Conservation (phyloP, 441 rosid species). For the Adansonia madagascariensis region DNA sequence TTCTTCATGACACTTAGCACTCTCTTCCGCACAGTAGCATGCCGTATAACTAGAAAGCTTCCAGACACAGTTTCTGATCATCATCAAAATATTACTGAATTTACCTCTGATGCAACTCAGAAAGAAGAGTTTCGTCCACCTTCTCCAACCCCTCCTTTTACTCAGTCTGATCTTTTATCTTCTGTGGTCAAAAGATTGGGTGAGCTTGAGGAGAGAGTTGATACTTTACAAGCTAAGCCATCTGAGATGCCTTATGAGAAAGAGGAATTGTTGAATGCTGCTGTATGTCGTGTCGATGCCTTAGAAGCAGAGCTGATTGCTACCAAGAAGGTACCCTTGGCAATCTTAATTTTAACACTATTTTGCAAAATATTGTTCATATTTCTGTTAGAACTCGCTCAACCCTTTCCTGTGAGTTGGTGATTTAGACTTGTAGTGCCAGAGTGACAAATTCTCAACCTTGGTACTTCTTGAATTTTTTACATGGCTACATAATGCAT, state of each 20-base stretch:
- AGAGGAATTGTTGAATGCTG: conserved; percentile 91
- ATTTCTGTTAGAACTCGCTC: not conserved
- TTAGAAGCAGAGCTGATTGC: conserved; percentile 96
- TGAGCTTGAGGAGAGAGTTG: conserved; percentile 85
- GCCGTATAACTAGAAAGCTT: conserved; percentile 52
- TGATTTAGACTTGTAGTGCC: not conserved
- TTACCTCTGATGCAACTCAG: conserved; percentile 40
- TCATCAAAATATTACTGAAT: conserved; percentile 42
- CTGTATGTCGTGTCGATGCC: conserved; percentile 97
- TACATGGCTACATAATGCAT: not conserved
- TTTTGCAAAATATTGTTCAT: not conserved
- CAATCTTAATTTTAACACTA: not conserved
- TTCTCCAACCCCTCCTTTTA: conserved; percentile 58
- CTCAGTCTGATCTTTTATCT: conserved; percentile 66
- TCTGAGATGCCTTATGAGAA: conserved; percentile 92
- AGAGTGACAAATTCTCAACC: not conserved
- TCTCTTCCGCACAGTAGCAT: conserved; percentile 46
- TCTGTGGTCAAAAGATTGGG: conserved; percentile 77
- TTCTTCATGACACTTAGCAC: conserved; percentile 58
- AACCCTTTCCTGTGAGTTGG: not conserved
- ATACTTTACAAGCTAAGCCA: conserved; percentile 80
- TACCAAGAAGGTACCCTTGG: conserved; percentile 74
- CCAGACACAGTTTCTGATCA: conserved; percentile 40
- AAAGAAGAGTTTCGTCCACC: conserved; percentile 65
- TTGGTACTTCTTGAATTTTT: not conserved